Base-by-base conservation (phyloP, 768 basidiomycete species). In the Hygrocybe punicea region DNA sequence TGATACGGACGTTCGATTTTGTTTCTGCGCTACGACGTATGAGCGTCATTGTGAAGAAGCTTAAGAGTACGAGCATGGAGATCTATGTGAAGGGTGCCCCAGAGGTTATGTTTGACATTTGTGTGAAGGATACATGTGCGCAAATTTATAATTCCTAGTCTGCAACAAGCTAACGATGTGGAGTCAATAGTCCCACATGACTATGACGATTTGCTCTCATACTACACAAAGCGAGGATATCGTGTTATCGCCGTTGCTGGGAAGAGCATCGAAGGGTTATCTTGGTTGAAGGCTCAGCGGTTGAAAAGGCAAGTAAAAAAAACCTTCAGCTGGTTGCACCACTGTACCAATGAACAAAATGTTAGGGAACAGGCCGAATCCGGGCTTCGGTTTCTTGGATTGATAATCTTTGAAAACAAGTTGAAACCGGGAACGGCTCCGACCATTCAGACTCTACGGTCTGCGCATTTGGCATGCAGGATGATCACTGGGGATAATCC, bases 401-500 rank as follows among this genome's bases (percentile, higher is more conserved):
- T 99, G 35, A 87, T 98, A 65, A 95, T 99, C 58, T 99, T 99
- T 65, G 97, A 99, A 71, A 99, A 99, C 75, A 91, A 96, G 73
- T 76, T 99, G 58, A 99, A 99, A 65, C 84, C 89, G 4, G 93
- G 90, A 7, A 98, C 96, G 0, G 78, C 91, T 0, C 88, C 93
- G 33, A 93, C 90, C 6, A 97, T 99, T 45, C 88, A 93, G 58
- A 86, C 86, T 1, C 79, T 99, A 14, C 86, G 94, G 52, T 79
- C 82, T 2, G 97, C 97, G 1, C 93, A 98, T 73, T 74, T 99
- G 36, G 90, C 93, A 17, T 95, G 93, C 65, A 81, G 95, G 61
- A 98, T 99, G 97, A 95, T 97, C 51, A 99, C 97, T 1, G 97
- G 97, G 9, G 97, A 99, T 67, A 99, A 99, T 61, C 87, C 94